Base-by-base conservation (phyloP, 176 grass and related monocot species). In the Oryza rufipogon region DNA sequence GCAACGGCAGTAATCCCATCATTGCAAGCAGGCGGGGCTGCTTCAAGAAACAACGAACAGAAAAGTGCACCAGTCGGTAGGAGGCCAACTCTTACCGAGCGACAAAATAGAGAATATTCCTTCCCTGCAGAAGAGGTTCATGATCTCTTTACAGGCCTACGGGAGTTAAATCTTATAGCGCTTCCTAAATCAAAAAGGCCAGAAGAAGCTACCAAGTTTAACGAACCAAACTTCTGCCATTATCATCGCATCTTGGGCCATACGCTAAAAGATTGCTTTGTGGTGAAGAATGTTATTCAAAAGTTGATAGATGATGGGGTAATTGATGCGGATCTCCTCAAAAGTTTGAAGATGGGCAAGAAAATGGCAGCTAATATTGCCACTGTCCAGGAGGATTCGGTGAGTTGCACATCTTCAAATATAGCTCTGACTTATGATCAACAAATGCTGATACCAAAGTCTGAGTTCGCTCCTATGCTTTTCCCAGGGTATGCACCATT, bases 1-100 rank as follows among this genome's bases (percentile, higher is more conserved):
- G 0, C 30, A 1, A 68, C 8, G 0, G 0, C 9, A 0, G 0
- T 1, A 1, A 60, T 33, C 0, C 19, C 20, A 2, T 33, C 15
- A 0, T 51, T 66, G 4, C 26, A 66, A 0, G 12, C 12, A 0
- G 0, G 36, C 6, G 20, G 51, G 11, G 4, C 7, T 1, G 0
- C 6, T 9, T 2, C 6, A 2, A 63, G 36, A 64, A 46, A 38
- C 1, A 4, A 22, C 0, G 61, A 34, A 0, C 45, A 16, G 0
- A 15, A 0, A 0, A 7, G 10, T 0, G 1, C 70, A 6, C 3
- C 0, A 1, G 4, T 9, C 5, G 5, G 36, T 38, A 38, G 36
- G 36, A 38, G 5, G 36, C 36, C 36, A 38, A 38, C 36, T 5
- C 5, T 38, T 38, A 38, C 36, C 36, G 36, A 38, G 36, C 33